A percentile compares a stretch with the other conserved stretches of the same genome.
Evolutionary conservation across 352 stramenopile species (phyloP).

Genomic region (Globisporangium mamillatum): DNA sequence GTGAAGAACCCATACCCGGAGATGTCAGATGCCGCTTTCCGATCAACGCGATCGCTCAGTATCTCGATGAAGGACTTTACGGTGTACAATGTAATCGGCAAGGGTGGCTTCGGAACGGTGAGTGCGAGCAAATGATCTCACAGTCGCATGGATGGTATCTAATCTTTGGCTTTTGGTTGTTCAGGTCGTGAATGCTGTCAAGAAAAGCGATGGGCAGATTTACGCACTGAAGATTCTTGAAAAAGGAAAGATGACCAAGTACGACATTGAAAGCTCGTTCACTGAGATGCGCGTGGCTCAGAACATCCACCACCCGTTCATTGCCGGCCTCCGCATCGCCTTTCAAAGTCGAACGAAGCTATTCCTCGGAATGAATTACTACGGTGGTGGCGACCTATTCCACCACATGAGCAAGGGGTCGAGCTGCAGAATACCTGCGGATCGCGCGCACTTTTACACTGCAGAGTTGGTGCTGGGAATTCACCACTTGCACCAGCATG

Average conservation of each 20-base stretch:
- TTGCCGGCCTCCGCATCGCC: conserved; percentile 79
- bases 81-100: conserved; percentile 89
- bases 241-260: conserved; percentile 89
- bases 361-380: conserved; percentile 88
- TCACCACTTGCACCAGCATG: conserved; percentile 90
- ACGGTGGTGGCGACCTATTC: conserved; percentile 81
- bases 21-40: conserved; percentile 70
- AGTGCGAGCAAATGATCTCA: not conserved
- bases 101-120: conserved; percentile 82
- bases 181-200: conserved; percentile 84
- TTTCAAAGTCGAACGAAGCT: conserved; percentile 88
- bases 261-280: conserved; percentile 87
- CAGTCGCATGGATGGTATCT: not conserved
- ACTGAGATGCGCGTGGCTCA: conserved; percentile 88
- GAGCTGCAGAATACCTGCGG: conserved; percentile 79
- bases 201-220: conserved; percentile 88
- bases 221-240: conserved; percentile 91
- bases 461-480: conserved; percentile 92
- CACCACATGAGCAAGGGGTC: conserved; percentile 89
- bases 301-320: conserved; percentile 89
- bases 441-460: conserved; percentile 90
- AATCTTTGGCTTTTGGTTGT: conserved; percentile 1
- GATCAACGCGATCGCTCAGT: conserved; percentile 79
- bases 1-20: conserved; percentile 81
- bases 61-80: conserved; percentile 90